These are phyloP conservation scores for Madurella fahalii DNA, from an alignment of 2,329 filamentous ascomycete species.

Conservation along the genomic window DNA sequence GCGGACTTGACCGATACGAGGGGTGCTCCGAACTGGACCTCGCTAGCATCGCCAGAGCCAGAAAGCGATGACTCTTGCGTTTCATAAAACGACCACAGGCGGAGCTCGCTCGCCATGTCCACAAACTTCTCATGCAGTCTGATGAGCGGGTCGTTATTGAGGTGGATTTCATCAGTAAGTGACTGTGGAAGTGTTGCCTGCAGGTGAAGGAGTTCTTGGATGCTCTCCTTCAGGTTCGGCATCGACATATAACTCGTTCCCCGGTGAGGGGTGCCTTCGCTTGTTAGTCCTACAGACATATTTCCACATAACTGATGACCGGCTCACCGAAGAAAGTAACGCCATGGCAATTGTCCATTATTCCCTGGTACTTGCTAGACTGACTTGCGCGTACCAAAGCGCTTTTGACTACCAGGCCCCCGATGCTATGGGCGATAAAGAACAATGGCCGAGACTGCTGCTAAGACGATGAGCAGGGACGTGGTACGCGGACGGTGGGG, in stretches of 20 bases:
- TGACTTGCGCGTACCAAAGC: conserved; percentile 47
- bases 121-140: conserved; percentile 53
- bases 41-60: conserved; percentile 35
- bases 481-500: not conserved
- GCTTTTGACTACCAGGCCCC: conserved; percentile 56
- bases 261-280: conserved; percentile 54
- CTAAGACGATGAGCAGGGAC: conserved; percentile 14
- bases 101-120: conserved; percentile 53
- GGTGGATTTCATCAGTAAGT: conserved; percentile 47
- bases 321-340: conserved; percentile 55
- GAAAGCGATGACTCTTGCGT: conserved; percentile 57
- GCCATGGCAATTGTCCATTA: conserved; percentile 56
- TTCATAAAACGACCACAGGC: conserved; percentile 61
- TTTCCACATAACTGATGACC: not conserved
- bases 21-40: conserved; percentile 56
- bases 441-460: conserved; percentile 48
- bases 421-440: conserved; percentile 59
- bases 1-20: conserved; percentile 55
- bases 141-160: conserved; percentile 47
- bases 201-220: conserved; percentile 49
- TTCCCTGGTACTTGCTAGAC: conserved; percentile 36
- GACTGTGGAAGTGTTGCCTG: conserved; percentile 47
- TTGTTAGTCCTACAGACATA: conserved; percentile 12
- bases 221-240: conserved; percentile 50
- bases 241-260: conserved; percentile 61